Evolutionary conservation across 2,329 filamentous ascomycete genomes (phyloP), one percentile per base, ranked within the genome.

Genomic region (Calonectria naviculata): DNA sequence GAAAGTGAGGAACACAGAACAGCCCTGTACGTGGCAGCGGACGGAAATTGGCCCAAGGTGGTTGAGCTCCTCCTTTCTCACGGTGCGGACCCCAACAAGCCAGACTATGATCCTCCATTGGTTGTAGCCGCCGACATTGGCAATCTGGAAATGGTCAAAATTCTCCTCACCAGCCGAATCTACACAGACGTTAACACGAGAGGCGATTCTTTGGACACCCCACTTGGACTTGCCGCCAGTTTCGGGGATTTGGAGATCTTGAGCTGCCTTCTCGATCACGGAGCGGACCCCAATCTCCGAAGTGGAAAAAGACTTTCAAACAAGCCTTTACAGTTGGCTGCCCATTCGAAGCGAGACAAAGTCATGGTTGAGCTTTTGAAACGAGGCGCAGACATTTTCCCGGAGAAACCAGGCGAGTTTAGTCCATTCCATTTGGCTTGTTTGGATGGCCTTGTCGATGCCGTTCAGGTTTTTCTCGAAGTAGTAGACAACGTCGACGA

Each of bases 251-350:
- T 71, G 2, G 70, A 69, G 8, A 71, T 75, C 19, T 56, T 74
- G 29, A 74, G 54, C 36, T 70, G 28, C 24, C 68, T 76, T n/a
- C 42, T 76, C 28, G 68, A 74, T 17, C 69, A 74, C n/a, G 75
- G 72, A 36, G 75, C 74, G n/a, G 74, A 76, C 29, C 66, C 69
- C 2, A 73, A 76, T 28, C 56, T 73, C 3, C 42, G 71, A 24
- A 72, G 70, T 28, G 67, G 72, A 26, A 49, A 34, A 17, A 36
- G 60, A 4, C 60, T 41, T 9, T 73, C 71, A 24, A 70, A 66
- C 41, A 71, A 19, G 15, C 73, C 74, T 19, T 21, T 76, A 28
- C 65, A 74, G 4, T 26, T 72, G 9, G 71, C 73, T n/a, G 62
- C 61, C 21, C 36, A 26, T 5, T 36, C 52, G 4, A 68, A 65